Evolutionary conservation across 129 eudicot genomes (phyloP), one percentile per base, ranked within the genome.

Genomic region (Gnaphalium uliginosum): DNA sequence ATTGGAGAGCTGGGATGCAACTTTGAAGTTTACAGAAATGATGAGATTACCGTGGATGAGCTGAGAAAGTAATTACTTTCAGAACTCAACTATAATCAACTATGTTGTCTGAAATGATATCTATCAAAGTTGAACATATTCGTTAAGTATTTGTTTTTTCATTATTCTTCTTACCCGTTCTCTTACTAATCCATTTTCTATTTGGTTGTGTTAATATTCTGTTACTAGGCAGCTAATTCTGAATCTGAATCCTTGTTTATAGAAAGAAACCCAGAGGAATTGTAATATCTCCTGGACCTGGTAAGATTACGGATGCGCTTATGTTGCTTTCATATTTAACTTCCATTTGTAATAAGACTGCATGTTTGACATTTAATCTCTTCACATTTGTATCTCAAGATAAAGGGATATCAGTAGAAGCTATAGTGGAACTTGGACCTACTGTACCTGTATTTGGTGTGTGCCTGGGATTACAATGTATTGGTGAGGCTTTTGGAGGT

Each of bases 401-500:
- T 80, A 86, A 89, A 30, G 98, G 98, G 75, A 93, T 93, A 71
- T 90, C 96, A 13, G 80, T 90, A 73, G 91, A 87, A 75, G 88
- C 91, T 18, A 91, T 93, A 41, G 66, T 86, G 74, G 90, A 93
- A 72, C 90, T 93, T 77, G 97, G 97, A 67, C 96, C 93, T 27
- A 79, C 65, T 63, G 78, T 93, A 46, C 98, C 98, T 21, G n/a
- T 93, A 69, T 93, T 90, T 79, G 98, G 98, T 80, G 98, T 93
- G 65, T 93, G 97, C 80, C 87, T 93, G 93, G 98, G 98, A 25
- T 69, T 93, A 85, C 98, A 93, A 74, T 93, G 97, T 88, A 93
- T 93, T 64, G 98, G 97, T 30, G 96, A 93, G 70, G 96, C 98
- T 59, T 93, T 93, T 81, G 96, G 97, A 85, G 97, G 98, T 85